Percentiles rank a stretch among this genome's conserved stretches.
Conservation (phyloP, 176 grass and related monocot species). For the Oryza punctata region DNA sequence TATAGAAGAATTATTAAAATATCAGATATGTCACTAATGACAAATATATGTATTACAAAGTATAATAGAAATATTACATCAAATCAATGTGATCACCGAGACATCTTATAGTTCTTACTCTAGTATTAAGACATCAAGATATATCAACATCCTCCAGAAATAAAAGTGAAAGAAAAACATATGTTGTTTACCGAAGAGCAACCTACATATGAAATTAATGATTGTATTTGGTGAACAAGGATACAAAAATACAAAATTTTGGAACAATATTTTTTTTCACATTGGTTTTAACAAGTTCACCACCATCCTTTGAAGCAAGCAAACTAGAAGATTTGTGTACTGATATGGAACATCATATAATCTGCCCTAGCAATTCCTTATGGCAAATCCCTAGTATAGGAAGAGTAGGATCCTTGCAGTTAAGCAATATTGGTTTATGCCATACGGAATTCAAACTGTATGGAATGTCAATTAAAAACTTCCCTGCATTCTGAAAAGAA, state of each 20-base stretch:
- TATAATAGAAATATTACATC: constrained; percentile 13
- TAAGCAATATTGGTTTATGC: not conserved
- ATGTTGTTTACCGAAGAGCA: not conserved
- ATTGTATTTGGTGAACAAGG: not conserved
- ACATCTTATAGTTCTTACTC: not conserved
- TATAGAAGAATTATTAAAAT: constrained; percentile 40
- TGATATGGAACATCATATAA: constrained; percentile 1
- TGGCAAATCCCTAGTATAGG: not conserved
- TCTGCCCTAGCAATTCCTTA: not conserved
- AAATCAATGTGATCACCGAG: not conserved
- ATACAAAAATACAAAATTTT: not conserved
- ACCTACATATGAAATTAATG: not conserved
- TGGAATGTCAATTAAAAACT: not conserved
- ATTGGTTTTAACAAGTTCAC: not conserved
- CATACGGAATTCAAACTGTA: not conserved
- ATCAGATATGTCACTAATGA: constrained; percentile 11
- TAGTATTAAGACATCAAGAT: not conserved
- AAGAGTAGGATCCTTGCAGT: not conserved
- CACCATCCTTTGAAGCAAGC: constrained; percentile 14
- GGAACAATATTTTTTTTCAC: no score
- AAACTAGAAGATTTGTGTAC: constrained; percentile 3
- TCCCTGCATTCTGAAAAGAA: not conserved
- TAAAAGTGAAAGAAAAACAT: not conserved
- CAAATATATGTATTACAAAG: not conserved
- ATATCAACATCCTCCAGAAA: not conserved